phyloP scores from a whole-genome alignment of 225 moss, liverwort and hornwort species.

The Physcomitrium patens region DNA sequence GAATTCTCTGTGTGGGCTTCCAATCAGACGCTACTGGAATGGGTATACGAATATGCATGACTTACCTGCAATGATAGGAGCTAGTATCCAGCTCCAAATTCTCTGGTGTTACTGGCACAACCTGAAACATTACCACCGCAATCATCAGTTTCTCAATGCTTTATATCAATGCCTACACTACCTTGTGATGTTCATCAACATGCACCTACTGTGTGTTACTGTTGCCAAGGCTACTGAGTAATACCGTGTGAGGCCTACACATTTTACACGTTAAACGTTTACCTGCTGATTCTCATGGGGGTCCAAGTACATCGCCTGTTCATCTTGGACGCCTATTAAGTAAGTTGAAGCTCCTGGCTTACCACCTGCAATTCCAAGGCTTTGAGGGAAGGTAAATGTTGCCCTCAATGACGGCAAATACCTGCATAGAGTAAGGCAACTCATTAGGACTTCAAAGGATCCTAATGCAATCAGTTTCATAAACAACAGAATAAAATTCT shows the following conservation, averaged over 20 bases:
- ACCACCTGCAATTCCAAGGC: constrained; percentile 95
- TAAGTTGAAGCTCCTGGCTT: constrained; percentile 97
- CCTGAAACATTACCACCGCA: constrained; percentile 48
- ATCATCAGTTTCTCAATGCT: constrained; percentile 8
- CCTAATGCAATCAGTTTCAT: background rate
- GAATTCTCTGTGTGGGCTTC: background rate
- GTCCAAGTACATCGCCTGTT: constrained; percentile 90
- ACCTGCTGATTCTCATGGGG: constrained; percentile 98
- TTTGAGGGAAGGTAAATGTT: constrained; percentile 92
- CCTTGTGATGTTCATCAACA: background rate
- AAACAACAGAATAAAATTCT: background rate
- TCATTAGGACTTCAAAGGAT: background rate
- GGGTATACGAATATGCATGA: background rate
- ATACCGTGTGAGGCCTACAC: constrained; percentile 57
- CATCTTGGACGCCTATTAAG: constrained; percentile 95
- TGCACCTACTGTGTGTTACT: background rate
- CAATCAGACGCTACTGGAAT: constrained; percentile 3
- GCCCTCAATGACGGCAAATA: constrained; percentile 94
- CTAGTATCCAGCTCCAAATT: constrained; percentile 77
- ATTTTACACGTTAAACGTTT: constrained; percentile 11
- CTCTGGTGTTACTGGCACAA: constrained; percentile 67
- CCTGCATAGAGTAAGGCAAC: constrained; percentile 44
- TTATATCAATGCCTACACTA: constrained; percentile 12
- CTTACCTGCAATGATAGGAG: constrained; percentile 97
- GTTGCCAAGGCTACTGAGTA: background rate